These are phyloP conservation scores for Eragrostis curvula DNA, from an alignment of 176 grass and related monocot genomes.

Conservation along the genomic window DNA sequence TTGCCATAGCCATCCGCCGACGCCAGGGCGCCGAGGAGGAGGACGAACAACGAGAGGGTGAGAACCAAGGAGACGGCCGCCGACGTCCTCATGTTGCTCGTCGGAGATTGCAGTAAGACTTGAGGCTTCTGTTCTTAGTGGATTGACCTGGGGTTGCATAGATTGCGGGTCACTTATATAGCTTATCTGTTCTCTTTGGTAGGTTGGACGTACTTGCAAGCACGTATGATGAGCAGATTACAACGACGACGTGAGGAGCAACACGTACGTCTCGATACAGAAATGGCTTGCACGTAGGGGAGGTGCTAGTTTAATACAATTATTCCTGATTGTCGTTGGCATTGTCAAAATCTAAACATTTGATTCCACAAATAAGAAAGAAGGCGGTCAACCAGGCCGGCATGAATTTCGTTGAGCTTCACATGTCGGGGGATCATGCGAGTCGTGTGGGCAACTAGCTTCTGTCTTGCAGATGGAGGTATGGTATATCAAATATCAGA, in stretches of 20 bases:
- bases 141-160: conserved; percentile 7
- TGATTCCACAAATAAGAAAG: neutral
- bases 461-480: neutral
- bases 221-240: conserved; percentile 17
- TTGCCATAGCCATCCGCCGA: neutral
- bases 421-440: neutral
- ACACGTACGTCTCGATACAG: neutral
- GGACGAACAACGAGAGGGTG: conserved; percentile 29
- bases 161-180: conserved; percentile 6
- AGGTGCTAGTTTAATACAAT: neutral
- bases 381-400: neutral
- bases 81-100: conserved; percentile 41
- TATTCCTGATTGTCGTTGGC: neutral
- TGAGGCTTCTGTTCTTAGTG: neutral
- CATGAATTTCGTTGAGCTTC: neutral
- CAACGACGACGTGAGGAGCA: conserved; percentile 42
- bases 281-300: conserved; percentile 39
- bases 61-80: conserved; percentile 11
- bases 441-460: neutral
- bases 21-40: neutral
- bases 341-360: neutral
- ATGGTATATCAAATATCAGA: neutral
- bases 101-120: neutral
- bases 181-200: neutral
- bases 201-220: conserved; percentile 5